Evolutionary conservation across 179 eudicot species (phyloP), one percentile per base, ranked within the genome.

Genomic region (Silene vulgaris): DNA sequence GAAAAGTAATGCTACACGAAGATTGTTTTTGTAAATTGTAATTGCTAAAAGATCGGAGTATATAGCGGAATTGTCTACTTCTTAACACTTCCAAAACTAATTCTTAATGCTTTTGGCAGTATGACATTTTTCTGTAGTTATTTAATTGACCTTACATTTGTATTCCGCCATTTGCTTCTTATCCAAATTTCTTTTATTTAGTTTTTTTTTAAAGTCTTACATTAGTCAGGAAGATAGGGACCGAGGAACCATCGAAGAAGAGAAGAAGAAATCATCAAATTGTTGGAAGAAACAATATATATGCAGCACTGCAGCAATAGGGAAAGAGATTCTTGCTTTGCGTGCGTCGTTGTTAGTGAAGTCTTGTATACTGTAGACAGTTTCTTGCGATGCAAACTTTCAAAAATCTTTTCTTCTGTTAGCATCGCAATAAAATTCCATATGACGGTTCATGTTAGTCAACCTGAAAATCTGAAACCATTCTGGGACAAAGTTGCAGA

Each of bases 241-340:
- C 0, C 17, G 0, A 16, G n/a, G 5, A 8, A 40, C 48, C 2
- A 4, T 52, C 19, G 40, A 35, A 35, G 54, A 1, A 9, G 5
- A 52, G 19, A 52, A 16, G 59, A 52, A 52, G 59, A 52, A 52
- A 52, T 0, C 59, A 14, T 52, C 17, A 52, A n/a, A 14, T 20
- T 73, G 35, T 28, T 26, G 69, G 89, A 85, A 52, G 48, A 40
- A 40, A 40, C 48, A 40, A 40, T 40, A 8, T 40, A 8, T 40
- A 40, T 35, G 40, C 40, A 32, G 35, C 35, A 32, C 35, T 37
- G 43, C 43, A 40, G 11, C 48, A 40, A 11, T 40, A 40, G 40
- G 48, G 48, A 40, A 37, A 40, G 48, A 40, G 48, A 40, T 8
- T 35, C 40, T 35, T 35, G 40, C 40, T 35, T 35, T 35, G 40